A percentile compares a stretch with the other conserved stretches of the same genome.
Conservation (phyloP, 2,329 filamentous ascomycete species). For the Neopestalotiopsis clavispora region DNA sequence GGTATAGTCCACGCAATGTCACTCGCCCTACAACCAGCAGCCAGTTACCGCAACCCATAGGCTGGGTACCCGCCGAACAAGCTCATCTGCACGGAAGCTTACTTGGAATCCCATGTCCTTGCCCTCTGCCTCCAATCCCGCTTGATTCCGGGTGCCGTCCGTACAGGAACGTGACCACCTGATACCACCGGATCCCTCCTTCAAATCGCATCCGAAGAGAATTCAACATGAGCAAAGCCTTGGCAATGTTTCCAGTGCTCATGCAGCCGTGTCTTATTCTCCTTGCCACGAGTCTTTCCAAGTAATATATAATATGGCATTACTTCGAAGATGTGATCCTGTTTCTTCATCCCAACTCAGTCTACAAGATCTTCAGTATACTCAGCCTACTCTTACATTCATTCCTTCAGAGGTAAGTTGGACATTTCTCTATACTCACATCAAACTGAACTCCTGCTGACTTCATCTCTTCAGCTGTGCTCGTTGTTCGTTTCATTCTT, state of each 20-base stretch:
- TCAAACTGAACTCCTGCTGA: conserved; percentile 25
- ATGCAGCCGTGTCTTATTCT: conserved; percentile 28
- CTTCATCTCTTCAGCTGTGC: conserved; percentile 46
- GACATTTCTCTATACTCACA: conserved; percentile 6
- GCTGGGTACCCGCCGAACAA: conserved; percentile 13
- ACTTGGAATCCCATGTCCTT: background rate
- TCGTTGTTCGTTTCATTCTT: conserved; percentile 52
- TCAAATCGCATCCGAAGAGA: conserved; percentile 42
- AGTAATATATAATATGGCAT: conserved; percentile 43
- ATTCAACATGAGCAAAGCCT: conserved; percentile 30
- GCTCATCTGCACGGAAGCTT: conserved; percentile 16
- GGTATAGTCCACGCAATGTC: background rate
- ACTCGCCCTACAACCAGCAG: background rate
- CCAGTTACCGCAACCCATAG: background rate
- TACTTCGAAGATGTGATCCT: conserved; percentile 28
- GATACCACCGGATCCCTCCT: conserved; percentile 46
- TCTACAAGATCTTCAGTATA: conserved; percentile 36
- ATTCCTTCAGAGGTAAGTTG: conserved; percentile 51
- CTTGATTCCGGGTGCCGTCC: background rate
- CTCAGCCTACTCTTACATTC: conserved; percentile 38
- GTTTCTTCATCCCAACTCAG: conserved; percentile 38
- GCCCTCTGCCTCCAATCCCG: background rate
- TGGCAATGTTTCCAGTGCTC: conserved; percentile 33
- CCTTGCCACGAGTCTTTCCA: conserved; percentile 18
- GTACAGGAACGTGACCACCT: conserved; percentile 37